Evolutionary conservation across 2,329 filamentous ascomycete species (phyloP).

Genomic region (Diaporthe citrichinensis): DNA sequence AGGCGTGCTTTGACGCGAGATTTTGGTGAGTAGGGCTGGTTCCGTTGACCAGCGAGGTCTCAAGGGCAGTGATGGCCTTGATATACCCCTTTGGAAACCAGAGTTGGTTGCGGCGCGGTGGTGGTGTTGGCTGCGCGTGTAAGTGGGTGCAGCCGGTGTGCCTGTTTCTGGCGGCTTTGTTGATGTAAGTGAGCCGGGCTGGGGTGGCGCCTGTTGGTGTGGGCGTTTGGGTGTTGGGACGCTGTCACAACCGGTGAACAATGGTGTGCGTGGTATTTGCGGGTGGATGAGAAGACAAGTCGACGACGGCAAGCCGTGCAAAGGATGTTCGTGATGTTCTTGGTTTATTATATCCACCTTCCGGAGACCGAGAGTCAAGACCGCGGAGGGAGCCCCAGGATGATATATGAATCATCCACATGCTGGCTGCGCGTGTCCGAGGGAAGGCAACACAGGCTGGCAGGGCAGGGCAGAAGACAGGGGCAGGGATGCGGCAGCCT

Average conservation of each 20-base stretch:
- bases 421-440: constrained; percentile 39
- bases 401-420: constrained; percentile 41
- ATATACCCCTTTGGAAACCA: not conserved
- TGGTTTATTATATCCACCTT: constrained; percentile 25
- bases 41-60: not conserved
- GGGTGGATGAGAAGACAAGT: not conserved
- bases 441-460: constrained; percentile 33
- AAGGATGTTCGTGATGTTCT: constrained; percentile 19
- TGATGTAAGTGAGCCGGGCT: constrained; percentile 13
- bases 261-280: not conserved
- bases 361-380: constrained; percentile 27
- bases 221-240: constrained; percentile 13
- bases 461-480: constrained; percentile 32
- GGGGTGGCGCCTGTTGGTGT: constrained; percentile 18
- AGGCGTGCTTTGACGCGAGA: constrained; percentile 43
- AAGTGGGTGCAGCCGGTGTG: constrained; percentile 35
- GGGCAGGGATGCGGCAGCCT: constrained; percentile 14
- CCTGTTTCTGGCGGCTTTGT: constrained; percentile 12
- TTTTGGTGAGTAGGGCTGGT: constrained; percentile 36
- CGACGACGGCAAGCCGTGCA: constrained; percentile 8
- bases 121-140: constrained; percentile 33
- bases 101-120: constrained; percentile 6
- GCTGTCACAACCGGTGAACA: constrained; percentile 25
- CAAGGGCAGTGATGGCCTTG: constrained; percentile 12
- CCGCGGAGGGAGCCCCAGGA: constrained; percentile 38